Evolutionary conservation across 257 asterid genomes (phyloP).

Genomic region (Gentiana macrophylla): DNA sequence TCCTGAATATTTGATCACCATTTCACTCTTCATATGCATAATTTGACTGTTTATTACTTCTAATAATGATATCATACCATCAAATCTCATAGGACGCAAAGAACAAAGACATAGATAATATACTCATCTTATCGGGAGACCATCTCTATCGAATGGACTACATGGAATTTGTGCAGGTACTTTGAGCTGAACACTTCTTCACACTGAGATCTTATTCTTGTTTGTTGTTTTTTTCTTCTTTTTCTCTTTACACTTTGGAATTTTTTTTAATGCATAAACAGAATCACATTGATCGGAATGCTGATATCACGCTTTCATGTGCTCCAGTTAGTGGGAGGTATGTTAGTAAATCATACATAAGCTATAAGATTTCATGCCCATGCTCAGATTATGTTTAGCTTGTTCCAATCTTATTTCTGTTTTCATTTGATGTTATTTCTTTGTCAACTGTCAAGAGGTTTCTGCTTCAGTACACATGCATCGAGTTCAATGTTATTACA

Average conservation of each 20-base stretch:
- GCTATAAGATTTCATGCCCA: neutral
- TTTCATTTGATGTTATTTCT: neutral
- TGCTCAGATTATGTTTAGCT: neutral
- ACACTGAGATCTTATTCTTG: neutral
- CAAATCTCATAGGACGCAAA: slow-evolving; percentile 53
- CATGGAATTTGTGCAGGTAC: slow-evolving; percentile 88
- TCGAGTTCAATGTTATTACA: too few relatives aligned
- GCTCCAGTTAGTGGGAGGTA: slow-evolving; percentile 81
- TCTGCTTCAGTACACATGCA: neutral
- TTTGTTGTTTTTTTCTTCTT: neutral
- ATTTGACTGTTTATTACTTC: too few relatives aligned
- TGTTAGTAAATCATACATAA: slow-evolving; percentile 4
- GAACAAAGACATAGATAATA: slow-evolving; percentile 73
- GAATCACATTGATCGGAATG: slow-evolving; percentile 89
- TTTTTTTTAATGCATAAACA: slow-evolving; percentile 24
- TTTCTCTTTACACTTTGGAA: too few relatives aligned
- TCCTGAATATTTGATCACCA: too few relatives aligned
- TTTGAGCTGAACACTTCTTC: slow-evolving; percentile 4
- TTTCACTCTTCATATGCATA: too few relatives aligned
- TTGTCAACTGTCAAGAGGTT: neutral
- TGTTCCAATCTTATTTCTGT: neutral
- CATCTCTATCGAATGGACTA: slow-evolving; percentile 98
- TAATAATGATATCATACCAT: too few relatives aligned
- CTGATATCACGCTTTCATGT: slow-evolving; percentile 90
- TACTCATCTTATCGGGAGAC: slow-evolving; percentile 81